Base-by-base conservation (phyloP, 306 rosid species). In the Glycine soja region DNA sequence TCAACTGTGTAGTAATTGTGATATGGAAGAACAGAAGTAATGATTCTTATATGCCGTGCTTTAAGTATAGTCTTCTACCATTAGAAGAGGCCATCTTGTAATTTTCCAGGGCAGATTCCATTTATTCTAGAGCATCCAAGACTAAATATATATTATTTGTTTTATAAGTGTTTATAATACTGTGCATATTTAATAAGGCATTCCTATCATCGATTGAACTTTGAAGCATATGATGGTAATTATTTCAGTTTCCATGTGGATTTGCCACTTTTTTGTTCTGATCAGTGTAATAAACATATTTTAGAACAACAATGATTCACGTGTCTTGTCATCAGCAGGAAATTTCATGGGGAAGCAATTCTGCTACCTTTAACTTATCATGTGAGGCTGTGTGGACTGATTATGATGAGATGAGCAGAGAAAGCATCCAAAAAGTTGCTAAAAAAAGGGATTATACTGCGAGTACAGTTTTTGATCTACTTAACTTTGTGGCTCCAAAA, bases 391-490 rank as follows among this genome's bases (percentile, higher is more conserved):
- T 72, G 45, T 74, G 85, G 86, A 89, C 90, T 15, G 90, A 88
- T 86, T 83, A 82, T 71, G 90, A 89, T 54, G 95, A 90, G 75
- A 69, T 86, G 36, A 79, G 84, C 76, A 86, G 88, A 75, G 93
- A 87, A 77, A 85, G 79, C 70, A 76, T 80, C 75, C 68, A 5
- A 71, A 82, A 58, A 68, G 52, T 83, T 57, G 65, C 87, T 36
- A 85, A 83, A 69, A 78, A 73, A 40, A 89, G 80, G 82, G 89
- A 81, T 74, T 88, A 86, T 86, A 86, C 90, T 61, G 85, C 85
- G 48, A 63, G 72, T 74, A 86, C 86, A 43, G 80, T 86, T 82
- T 77, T 80, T 52, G 88, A 92, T 84, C 82, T 87, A 50, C 91
- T 87, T 62, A 88, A 87, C 18, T 79, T 76, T 52, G 85, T 87